Conservation (phyloP, 2,329 filamentous ascomycete species). For the Microdochium bolleyi region DNA sequence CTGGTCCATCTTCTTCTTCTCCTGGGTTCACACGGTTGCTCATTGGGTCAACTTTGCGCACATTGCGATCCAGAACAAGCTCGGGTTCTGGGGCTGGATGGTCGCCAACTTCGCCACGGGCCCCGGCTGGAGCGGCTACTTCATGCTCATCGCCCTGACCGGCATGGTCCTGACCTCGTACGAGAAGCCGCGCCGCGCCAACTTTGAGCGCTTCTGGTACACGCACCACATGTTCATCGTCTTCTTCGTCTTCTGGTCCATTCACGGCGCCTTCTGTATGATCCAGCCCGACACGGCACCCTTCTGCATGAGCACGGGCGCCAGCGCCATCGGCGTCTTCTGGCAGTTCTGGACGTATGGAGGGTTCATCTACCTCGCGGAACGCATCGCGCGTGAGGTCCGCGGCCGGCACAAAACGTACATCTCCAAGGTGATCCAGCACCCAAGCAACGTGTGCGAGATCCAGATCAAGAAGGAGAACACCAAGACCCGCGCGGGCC, state of each 20-base stretch:
- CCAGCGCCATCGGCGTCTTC: slow-evolving; percentile 65
- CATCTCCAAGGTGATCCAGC: slow-evolving; percentile 83
- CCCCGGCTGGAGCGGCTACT: slow-evolving; percentile 78
- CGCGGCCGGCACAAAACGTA: slow-evolving; percentile 77
- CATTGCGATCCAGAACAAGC: slow-evolving; percentile 64
- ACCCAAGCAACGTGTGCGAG: slow-evolving; percentile 82
- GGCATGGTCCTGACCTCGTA: slow-evolving; percentile 71
- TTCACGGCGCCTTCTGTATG: slow-evolving; percentile 86
- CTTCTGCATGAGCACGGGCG: slow-evolving; percentile 63
- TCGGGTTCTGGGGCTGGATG: slow-evolving; percentile 72
- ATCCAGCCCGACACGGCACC: slow-evolving; percentile 77
- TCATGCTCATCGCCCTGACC: slow-evolving; percentile 74
- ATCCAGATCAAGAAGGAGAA: slow-evolving; percentile 89
- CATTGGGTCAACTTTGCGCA: slow-evolving; percentile 84
- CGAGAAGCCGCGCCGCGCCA: slow-evolving; percentile 69
- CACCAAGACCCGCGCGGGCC: slow-evolving; percentile 72
- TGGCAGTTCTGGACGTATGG: slow-evolving; percentile 89
- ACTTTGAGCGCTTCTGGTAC: slow-evolving; percentile 89
- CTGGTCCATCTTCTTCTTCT: slow-evolving; percentile 85
- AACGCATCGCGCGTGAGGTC: slow-evolving; percentile 70
- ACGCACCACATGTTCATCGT: slow-evolving; percentile 81
- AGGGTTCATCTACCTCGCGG: slow-evolving; percentile 72
- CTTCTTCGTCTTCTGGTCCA: slow-evolving; percentile 88
- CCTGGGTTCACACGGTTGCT: slow-evolving; percentile 77
- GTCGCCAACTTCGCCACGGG: slow-evolving; percentile 71